These are phyloP conservation scores for Sungouiella blattae DNA, from an alignment of 805 yeast genomes.

Conservation along the genomic window DNA sequence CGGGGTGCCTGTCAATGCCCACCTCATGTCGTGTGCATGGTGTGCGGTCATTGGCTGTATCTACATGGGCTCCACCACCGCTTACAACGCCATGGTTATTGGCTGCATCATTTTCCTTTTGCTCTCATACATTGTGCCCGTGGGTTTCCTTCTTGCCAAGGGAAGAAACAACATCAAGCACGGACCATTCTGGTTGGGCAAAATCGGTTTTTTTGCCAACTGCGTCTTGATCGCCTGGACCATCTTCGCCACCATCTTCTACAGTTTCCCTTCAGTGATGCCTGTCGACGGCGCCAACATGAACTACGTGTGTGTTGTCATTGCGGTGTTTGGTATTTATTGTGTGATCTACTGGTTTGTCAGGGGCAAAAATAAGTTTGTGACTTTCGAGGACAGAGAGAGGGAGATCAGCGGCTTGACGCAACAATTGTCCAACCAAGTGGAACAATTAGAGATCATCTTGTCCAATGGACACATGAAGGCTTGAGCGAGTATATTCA, in stretches of 20 bases:
- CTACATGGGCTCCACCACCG: conserved; percentile 63
- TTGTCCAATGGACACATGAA: too few species aligned
- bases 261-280: conserved; percentile 60
- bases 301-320: conserved; percentile 65
- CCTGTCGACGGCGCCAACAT: conserved; percentile 60
- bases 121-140: conserved; percentile 57
- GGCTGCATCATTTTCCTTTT: conserved; percentile 59
- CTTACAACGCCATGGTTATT: conserved; percentile 61
- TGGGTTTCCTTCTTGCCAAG: conserved; percentile 41
- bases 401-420: conserved; percentile 18
- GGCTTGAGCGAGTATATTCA: too few species aligned
- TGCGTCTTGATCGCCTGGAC: conserved; percentile 55
- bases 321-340: conserved; percentile 44
- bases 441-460: conserved; percentile 17
- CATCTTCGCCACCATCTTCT: conserved; percentile 54
- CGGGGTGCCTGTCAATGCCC: conserved; percentile 60
- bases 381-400: conserved; percentile 21
- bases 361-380: conserved; percentile 26
- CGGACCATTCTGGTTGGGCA: conserved; percentile 69
- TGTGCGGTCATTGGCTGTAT: conserved; percentile 57
- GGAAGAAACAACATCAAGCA: conserved; percentile 52
- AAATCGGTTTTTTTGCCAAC: conserved; percentile 49
- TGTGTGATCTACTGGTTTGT: conserved; percentile 52
- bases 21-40: conserved; percentile 50
- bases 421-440: conserved; percentile 22